Evolutionary conservation across 2,329 filamentous ascomycete genomes (phyloP).

Genomic region (Bipolaris bicolor): DNA sequence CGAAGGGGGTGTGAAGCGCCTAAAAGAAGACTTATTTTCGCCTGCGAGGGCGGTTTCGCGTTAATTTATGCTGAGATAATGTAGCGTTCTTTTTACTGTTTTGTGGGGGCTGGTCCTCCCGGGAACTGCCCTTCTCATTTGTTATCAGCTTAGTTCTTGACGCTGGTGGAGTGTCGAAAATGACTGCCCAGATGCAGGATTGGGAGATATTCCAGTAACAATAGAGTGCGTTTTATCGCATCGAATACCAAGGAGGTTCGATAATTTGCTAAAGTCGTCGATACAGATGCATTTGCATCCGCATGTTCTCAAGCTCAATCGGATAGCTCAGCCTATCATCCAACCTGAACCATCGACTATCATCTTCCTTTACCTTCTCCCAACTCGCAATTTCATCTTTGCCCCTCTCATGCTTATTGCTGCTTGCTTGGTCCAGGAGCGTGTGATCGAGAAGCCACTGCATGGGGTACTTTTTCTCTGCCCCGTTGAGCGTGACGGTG

Average conservation of each 20-base stretch:
- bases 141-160: neutral
- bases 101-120: too few species aligned
- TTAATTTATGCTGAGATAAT: too few species aligned
- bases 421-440: constrained; percentile 56
- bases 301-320: constrained; percentile 90
- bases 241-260: neutral
- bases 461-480: constrained; percentile 81
- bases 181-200: neutral
- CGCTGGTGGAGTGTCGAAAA: neutral
- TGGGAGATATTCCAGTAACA: neutral
- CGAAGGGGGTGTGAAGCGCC: neutral
- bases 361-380: constrained; percentile 76
- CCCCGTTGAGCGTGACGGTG: constrained; percentile 68
- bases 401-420: constrained; percentile 18
- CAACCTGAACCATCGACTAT: constrained; percentile 86
- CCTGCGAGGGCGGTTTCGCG: neutral
- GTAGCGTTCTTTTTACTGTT: too few species aligned
- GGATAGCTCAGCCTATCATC: constrained; percentile 71
- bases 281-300: constrained; percentile 91
- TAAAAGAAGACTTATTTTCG: neutral
- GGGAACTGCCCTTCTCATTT: neutral
- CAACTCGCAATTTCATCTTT: constrained; percentile 55
- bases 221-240: neutral
- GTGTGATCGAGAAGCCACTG: constrained; percentile 89
- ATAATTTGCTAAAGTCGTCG: constrained; percentile 14